A percentile compares a stretch with the other conserved stretches of the same genome.
These are phyloP conservation scores for Psilocybe sp. DNA, from an alignment of 768 basidiomycete genomes.

Conservation along the genomic window DNA sequence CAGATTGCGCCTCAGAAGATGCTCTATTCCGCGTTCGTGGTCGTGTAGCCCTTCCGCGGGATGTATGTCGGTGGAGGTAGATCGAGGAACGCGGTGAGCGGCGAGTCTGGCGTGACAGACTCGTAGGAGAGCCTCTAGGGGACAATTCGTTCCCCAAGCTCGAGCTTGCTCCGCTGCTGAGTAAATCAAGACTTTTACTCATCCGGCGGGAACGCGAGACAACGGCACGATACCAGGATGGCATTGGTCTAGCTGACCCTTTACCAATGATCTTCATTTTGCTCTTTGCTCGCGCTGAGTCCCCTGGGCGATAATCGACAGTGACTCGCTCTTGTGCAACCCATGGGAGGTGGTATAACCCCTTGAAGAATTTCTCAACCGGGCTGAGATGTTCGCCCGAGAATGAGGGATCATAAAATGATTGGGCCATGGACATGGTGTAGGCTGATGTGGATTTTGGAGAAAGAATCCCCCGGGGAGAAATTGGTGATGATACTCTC, in stretches of 20 bases:
- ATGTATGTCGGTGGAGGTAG: slow-evolving; percentile 11
- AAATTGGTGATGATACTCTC: background rate
- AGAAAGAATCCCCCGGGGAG: slow-evolving; percentile 16
- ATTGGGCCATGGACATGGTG: slow-evolving; percentile 24
- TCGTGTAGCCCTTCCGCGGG: slow-evolving; percentile 4
- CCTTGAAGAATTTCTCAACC: slow-evolving; percentile 39
- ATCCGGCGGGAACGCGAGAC: slow-evolving; percentile 18
- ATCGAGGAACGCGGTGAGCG: slow-evolving; percentile 14
- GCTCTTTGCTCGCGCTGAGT: slow-evolving; percentile 20
- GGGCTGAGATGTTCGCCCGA: slow-evolving; percentile 31
- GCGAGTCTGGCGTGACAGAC: slow-evolving; percentile 1
- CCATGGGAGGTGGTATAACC: slow-evolving; percentile 45
- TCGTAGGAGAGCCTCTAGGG: slow-evolving; percentile 14
- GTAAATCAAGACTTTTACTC: slow-evolving; percentile 16
- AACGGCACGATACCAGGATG: slow-evolving; percentile 24
- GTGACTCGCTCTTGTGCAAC: slow-evolving; percentile 39
- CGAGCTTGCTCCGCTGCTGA: slow-evolving; percentile 15
- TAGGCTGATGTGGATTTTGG: slow-evolving; percentile 22
- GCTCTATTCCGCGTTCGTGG: slow-evolving; percentile 14
- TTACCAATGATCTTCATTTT: slow-evolving; percentile 13
- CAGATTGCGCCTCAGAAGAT: slow-evolving; percentile 13
- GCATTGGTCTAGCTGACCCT: slow-evolving; percentile 18
- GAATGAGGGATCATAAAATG: slow-evolving; percentile 34
- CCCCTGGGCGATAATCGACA: slow-evolving; percentile 39
- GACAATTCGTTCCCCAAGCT: slow-evolving; percentile 15